A percentile compares a stretch with the other conserved stretches of the same genome.
These are phyloP conservation scores for Vitis riparia DNA, from an alignment of 164 flowering plant species.

Conservation along the genomic window DNA sequence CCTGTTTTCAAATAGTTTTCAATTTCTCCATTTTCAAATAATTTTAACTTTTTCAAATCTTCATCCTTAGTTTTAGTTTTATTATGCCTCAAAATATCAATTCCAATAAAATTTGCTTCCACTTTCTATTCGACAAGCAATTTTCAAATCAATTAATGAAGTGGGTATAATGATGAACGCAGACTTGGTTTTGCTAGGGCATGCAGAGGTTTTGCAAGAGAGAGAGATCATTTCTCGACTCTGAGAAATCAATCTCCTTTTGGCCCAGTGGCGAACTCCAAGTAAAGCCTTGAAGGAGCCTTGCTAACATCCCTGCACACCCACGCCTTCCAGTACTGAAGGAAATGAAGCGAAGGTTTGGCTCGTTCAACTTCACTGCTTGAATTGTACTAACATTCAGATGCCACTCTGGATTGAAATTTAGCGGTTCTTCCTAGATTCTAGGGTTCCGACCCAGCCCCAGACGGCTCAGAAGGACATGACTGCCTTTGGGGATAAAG, in stretches of 20 bases:
- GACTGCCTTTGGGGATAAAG: no score
- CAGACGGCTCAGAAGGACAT: no score
- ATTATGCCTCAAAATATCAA: no score
- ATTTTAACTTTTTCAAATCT: no score
- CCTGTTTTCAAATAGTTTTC: no score
- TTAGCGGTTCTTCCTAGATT: conserved; percentile 7
- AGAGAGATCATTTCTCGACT: background rate
- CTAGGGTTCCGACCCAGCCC: conserved; percentile 5
- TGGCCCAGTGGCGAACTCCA: background rate
- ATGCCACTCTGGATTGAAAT: conserved; percentile 51
- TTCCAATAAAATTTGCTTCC: no score
- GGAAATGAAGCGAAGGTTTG: conserved; percentile 32
- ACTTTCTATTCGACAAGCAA: no score
- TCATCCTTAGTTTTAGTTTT: no score
- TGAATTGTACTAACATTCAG: conserved; percentile 23
- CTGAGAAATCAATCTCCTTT: background rate
- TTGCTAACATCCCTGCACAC: conserved; percentile 24
- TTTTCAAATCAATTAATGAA: no score
- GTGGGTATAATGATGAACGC: background rate
- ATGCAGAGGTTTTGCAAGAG: background rate
- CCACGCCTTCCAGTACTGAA: conserved; percentile 48
- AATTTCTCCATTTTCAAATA: no score
- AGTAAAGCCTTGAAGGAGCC: background rate
- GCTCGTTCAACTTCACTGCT: no score
- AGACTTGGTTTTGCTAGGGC: conserved; percentile 2